Evolutionary conservation across 257 asterid species (phyloP).

Genomic region (Solanum phureja): DNA sequence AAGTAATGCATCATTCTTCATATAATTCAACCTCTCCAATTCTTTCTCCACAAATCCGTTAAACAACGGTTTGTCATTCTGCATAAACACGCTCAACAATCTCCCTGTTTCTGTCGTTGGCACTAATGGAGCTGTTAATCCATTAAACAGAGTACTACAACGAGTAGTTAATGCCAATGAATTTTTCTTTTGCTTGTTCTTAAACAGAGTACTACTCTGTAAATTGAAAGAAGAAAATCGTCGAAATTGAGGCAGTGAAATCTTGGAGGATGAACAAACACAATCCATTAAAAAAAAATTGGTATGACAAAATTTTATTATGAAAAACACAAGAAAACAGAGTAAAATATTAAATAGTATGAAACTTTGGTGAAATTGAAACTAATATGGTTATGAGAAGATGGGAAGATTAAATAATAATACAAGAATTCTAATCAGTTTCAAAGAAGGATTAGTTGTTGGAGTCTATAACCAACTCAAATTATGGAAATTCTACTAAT

Average conservation of each 20-base stretch:
- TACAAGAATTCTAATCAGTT: neutral
- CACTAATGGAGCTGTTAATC: constrained; percentile 59
- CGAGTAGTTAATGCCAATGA: constrained; percentile 17
- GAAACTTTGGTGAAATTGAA: neutral
- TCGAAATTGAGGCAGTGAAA: neutral
- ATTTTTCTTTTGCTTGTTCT: constrained; percentile 13
- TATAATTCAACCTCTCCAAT: constrained; percentile 38
- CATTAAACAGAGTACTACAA: constrained; percentile 17
- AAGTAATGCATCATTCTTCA: constrained; percentile 43
- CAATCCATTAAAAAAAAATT: constrained; percentile 47
- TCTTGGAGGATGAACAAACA: constrained; percentile 7
- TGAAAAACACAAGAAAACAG: neutral
- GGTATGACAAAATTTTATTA: neutral
- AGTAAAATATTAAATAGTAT: neutral
- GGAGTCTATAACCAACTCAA: neutral
- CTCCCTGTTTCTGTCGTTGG: constrained; percentile 58
- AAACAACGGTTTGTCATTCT: constrained; percentile 42
- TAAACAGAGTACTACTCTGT: neutral
- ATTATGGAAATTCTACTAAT: neutral
- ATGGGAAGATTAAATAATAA: neutral
- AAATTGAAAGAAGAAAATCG: neutral
- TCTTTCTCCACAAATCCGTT: constrained; percentile 32
- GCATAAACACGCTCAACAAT: constrained; percentile 33
- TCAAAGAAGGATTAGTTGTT: neutral
- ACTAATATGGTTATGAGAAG: neutral